Evolutionary conservation across 495 filamentous ascomycete genomes (phyloP).

Genomic region (Pseudevernia furfuracea): DNA sequence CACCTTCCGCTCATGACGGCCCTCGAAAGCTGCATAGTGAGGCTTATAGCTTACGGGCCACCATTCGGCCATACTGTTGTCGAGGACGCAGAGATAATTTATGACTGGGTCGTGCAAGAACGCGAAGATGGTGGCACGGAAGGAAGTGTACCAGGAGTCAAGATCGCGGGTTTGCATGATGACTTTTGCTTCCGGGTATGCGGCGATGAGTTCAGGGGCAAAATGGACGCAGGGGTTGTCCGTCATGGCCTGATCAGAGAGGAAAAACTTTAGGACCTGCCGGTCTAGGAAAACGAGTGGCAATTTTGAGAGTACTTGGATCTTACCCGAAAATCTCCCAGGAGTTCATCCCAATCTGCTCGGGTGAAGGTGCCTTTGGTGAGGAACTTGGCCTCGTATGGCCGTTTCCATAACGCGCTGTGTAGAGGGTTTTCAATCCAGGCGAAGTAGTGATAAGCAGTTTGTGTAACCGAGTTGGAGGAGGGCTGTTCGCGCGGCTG

Average conservation of each 20-base stretch:
- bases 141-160: constrained; percentile 32
- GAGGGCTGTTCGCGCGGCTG: constrained; percentile 11
- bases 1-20: not conserved
- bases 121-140: not conserved
- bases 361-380: not conserved
- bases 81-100: not conserved
- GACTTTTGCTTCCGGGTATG: constrained; percentile 43
- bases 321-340: not conserved
- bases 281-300: not conserved
- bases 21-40: not conserved
- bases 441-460: constrained; percentile 15
- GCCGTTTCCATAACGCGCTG: not conserved
- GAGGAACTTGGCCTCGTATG: constrained; percentile 8
- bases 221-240: constrained; percentile 34
- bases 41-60: not conserved
- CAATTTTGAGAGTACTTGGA: not conserved
- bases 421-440: constrained; percentile 7
- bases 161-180: constrained; percentile 37
- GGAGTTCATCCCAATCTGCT: not conserved
- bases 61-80: not conserved
- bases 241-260: constrained; percentile 31
- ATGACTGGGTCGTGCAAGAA: not conserved
- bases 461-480: not conserved
- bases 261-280: not conserved
- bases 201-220: constrained; percentile 35